phyloP scores from a whole-genome alignment of 352 stramenopile species.

The Blastocystis sp. region DNA sequence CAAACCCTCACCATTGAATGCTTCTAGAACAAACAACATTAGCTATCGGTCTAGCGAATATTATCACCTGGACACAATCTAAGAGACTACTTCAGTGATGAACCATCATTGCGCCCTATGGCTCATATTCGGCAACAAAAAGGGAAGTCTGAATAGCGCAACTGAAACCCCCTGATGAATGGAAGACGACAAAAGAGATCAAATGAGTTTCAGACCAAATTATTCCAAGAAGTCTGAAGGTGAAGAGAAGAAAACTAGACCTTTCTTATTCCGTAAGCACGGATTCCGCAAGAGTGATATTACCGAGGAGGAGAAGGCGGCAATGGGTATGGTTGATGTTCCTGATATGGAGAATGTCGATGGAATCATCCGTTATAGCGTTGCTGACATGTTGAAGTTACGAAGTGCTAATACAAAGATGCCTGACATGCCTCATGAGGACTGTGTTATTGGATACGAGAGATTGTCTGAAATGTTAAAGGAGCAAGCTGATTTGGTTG shows the following conservation, averaged over 20 bases:
- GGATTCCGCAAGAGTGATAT: not conserved
- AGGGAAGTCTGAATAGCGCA: too few species aligned
- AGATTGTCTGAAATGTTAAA: not conserved
- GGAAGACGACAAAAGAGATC: not conserved
- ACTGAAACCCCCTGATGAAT: too few species aligned
- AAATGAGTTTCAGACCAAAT: slow-evolving; percentile 32
- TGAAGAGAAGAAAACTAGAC: slow-evolving; percentile 8
- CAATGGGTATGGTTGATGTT: not conserved
- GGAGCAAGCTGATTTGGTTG: not conserved
- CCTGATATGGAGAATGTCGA: not conserved
- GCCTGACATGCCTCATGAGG: not conserved
- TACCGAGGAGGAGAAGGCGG: slow-evolving; percentile 23
- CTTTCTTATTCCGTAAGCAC: not conserved
- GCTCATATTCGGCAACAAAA: too few species aligned
- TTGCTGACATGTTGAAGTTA: slow-evolving; percentile 6
- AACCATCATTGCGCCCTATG: too few species aligned
- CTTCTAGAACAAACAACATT: slow-evolving; percentile 41
- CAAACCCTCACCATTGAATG: slow-evolving; percentile 28
- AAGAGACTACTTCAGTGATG: too few species aligned
- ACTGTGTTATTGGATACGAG: slow-evolving; percentile 37
- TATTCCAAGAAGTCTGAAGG: slow-evolving; percentile 21
- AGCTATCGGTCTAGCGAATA: not conserved
- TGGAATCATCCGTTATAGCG: slow-evolving; percentile 39
- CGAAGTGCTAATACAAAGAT: not conserved
- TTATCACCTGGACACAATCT: too few species aligned